Evolutionary conservation across 805 yeast genomes (phyloP).

Genomic region (Barnettozyma vustinii): DNA sequence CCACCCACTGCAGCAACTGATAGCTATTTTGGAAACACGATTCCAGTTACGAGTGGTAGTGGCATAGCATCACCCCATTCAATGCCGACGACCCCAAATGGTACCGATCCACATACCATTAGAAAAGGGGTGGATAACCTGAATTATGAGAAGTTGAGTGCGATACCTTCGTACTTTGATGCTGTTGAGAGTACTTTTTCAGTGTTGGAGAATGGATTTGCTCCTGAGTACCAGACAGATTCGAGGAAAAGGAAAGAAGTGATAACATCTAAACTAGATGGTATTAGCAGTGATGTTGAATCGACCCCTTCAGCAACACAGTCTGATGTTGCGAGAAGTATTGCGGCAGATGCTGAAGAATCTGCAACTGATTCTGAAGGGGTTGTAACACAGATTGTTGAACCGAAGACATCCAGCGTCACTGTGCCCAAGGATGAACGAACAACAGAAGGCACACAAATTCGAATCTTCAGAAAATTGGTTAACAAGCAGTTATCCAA

Average conservation of each 20-base stretch:
- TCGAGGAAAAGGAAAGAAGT: neutral
- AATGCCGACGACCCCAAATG: neutral
- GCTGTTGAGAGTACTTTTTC: slow-evolving; percentile 52
- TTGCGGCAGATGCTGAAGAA: neutral
- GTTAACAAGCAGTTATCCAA: neutral
- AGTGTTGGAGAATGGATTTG: slow-evolving; percentile 33
- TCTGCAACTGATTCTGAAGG: neutral
- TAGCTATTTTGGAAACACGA: neutral
- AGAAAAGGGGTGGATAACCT: slow-evolving; percentile 15
- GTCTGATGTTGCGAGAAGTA: too few relatives aligned
- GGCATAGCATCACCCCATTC: neutral
- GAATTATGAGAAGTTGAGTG: slow-evolving; percentile 39
- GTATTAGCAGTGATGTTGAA: neutral
- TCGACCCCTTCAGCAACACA: neutral
- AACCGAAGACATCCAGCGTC: neutral
- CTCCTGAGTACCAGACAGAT: slow-evolving; percentile 50
- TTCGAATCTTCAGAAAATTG: neutral
- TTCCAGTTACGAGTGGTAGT: neutral
- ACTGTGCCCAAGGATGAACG: neutral
- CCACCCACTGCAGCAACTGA: neutral
- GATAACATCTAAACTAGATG: neutral
- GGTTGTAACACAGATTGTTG: neutral
- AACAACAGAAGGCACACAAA: neutral
- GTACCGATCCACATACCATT: slow-evolving; percentile 1
- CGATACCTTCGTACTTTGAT: slow-evolving; percentile 73